Evolutionary conservation across 2,329 filamentous ascomycete species (phyloP), one percentile per base, ranked within the genome.

Genomic region (Colletotrichum lentis): DNA sequence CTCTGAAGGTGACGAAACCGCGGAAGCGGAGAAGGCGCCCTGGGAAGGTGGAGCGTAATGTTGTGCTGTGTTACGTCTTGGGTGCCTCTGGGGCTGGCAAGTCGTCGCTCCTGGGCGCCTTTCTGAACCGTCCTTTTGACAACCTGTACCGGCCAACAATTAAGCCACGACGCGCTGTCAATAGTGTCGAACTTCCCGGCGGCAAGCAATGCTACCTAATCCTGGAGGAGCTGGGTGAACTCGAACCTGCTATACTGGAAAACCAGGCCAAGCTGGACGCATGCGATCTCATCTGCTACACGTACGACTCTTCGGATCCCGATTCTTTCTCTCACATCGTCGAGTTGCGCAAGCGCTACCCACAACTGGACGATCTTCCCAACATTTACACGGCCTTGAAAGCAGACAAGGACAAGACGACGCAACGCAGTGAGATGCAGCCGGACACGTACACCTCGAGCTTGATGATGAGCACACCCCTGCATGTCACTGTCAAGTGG

Each of bases 141-240:
- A 83, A 86, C 2, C 88, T 93, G 8, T 97, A 98, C 76, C 91
- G 92, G 70, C 96, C 96, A 0, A 99, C 96, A 3, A 98, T 99
- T 77, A 96, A 97, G 75, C 94, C 96, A 2, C 91, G 93, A 12
- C 92, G 93, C 4, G 94, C 94, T 0, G 96, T 99, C 72, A 98
- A 99, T 77, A 97, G 93, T 66, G 96, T 99, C 20, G 96, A 99
- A 77, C 86, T 99, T 1, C 94, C 93, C 53, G 96, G 96, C 11
- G 96, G 96, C 59, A 97, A 97, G 77, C 96, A 99, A 80, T 97
- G 94, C 78, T 98, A 99, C 76, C 85, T 99, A 41, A 98, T 99
- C 67, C 84, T 98, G 27, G 93, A 97, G 75, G 96, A 99, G 79
- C 89, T 98, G 0, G 96, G 96, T 41, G 94, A 98, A 78, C 84